These are phyloP conservation scores for Arthrobotrys sphaeroides DNA, from an alignment of 2,329 filamentous ascomycete species.

Conservation along the genomic window DNA sequence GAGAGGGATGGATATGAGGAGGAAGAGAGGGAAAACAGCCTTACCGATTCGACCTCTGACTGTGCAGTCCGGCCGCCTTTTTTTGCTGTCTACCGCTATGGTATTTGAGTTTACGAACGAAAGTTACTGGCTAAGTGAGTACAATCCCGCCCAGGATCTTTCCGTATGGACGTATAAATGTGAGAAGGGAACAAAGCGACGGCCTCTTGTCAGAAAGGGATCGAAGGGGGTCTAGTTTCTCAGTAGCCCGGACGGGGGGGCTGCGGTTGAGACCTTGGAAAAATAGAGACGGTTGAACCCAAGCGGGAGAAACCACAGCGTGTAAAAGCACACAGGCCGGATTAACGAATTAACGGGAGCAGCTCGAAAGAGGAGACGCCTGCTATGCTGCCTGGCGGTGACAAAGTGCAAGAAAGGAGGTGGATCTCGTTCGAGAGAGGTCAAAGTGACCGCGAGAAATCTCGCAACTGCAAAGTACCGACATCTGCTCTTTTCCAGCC, in stretches of 20 bases:
- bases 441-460: constrained; percentile 28
- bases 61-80: constrained; percentile 8
- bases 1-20: neutral
- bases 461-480: neutral
- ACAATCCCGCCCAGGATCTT: constrained; percentile 18
- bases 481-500: constrained; percentile 6
- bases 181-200: constrained; percentile 48
- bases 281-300: constrained; percentile 15
- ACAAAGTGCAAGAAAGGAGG: constrained; percentile 51
- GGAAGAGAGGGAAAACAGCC: constrained; percentile 5
- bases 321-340: neutral
- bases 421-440: constrained; percentile 29
- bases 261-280: constrained; percentile 26
- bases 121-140: constrained; percentile 23
- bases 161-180: constrained; percentile 8
- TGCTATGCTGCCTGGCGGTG: constrained; percentile 36
- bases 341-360: constrained; percentile 15
- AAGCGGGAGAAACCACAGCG: constrained; percentile 22
- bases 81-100: too few species aligned
- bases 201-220: constrained; percentile 24
- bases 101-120: constrained; percentile 26
- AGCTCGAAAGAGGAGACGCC: constrained; percentile 8
- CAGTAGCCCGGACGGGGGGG: neutral
- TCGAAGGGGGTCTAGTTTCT: constrained; percentile 10
- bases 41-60: constrained; percentile 27